Evolutionary conservation across 805 yeast species (phyloP), one percentile per base, ranked within the genome.

Genomic region (Ogataea paradorogensis): DNA sequence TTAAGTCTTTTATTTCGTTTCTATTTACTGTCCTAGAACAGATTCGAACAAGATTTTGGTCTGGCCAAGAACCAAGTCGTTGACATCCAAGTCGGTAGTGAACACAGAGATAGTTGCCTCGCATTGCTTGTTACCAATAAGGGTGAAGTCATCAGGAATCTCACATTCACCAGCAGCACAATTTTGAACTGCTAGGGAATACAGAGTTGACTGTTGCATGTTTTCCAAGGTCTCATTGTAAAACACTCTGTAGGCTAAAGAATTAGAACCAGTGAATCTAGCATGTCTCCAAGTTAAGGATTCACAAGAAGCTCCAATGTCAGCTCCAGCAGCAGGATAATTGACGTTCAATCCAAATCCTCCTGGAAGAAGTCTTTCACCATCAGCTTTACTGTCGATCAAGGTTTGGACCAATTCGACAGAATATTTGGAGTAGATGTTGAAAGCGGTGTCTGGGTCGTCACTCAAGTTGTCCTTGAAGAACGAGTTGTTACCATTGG

Each of bases 261-360:
- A 56, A 34, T 59, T 61, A 13, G 53, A 47, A 18, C 81, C 81
- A 8, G 72, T 61, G 38, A 74, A 44, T 61, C 81, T 70, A 11
- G 79, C 56, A 48, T 58, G 65, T 27, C 63, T 66, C 52, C 59
- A 74, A 20, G 61, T 53, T 36, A 78, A 76, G 40, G 62, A 61
- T 18, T 48, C 42, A 60, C 81, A 76, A 3, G 45, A 43, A 9
- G 59, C 47, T 25, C 44, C 38, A 7, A 65, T 40, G 43, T 70
- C 72, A 34, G 66, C 47, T 20, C 73, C 71, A 20, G 73, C 78
- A 10, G 38, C 34, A 35, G 80, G 79, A 52, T 66, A 62, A 58
- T 74, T 74, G 40, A 74, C 76, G 52, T 69, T 72, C 40, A 73
- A 43, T 49, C 76, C 78, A 37, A 61, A 63, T 30, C 68, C 67